Evolutionary conservation across 1,139 yeast species (phyloP).

Genomic region (Diutina neorugosa): DNA sequence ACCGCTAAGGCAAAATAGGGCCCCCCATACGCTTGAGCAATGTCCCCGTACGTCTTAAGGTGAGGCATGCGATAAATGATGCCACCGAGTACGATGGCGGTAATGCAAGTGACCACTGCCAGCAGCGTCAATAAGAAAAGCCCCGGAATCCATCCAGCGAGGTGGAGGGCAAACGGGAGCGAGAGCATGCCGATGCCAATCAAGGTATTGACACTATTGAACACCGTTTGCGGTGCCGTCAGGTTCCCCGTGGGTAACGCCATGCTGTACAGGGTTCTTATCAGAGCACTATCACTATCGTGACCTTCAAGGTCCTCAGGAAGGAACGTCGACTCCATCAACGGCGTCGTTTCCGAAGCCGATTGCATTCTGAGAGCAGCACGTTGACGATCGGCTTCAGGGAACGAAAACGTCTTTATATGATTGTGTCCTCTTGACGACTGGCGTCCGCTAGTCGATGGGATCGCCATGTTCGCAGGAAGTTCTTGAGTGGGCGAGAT

Average conservation of each 20-base stretch:
- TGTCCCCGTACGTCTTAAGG: conserved; percentile 32
- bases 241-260: conserved; percentile 1
- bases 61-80: conserved; percentile 20
- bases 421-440: not conserved
- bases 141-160: conserved; percentile 78
- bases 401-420: not conserved
- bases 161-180: conserved; percentile 65
- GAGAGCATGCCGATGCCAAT: conserved; percentile 83
- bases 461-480: not conserved
- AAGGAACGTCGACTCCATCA: not conserved
- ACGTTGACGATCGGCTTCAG: not conserved
- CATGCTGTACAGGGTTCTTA: not conserved
- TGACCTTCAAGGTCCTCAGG: not conserved
- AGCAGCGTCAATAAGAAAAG: conserved; percentile 36
- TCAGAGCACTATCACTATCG: not conserved
- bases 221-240: conserved; percentile 78
- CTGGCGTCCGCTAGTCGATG: not conserved
- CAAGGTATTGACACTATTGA: conserved; percentile 75
- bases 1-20: conserved; percentile 40
- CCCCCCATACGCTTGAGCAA: conserved; percentile 36
- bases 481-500: not conserved
- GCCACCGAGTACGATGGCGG: conserved; percentile 44
- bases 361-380: not conserved
- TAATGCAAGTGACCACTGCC: conserved; percentile 51
- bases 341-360: not conserved